These are phyloP conservation scores for Kodamaea derodonti DNA, from an alignment of 1,139 yeast genomes.

Conservation along the genomic window DNA sequence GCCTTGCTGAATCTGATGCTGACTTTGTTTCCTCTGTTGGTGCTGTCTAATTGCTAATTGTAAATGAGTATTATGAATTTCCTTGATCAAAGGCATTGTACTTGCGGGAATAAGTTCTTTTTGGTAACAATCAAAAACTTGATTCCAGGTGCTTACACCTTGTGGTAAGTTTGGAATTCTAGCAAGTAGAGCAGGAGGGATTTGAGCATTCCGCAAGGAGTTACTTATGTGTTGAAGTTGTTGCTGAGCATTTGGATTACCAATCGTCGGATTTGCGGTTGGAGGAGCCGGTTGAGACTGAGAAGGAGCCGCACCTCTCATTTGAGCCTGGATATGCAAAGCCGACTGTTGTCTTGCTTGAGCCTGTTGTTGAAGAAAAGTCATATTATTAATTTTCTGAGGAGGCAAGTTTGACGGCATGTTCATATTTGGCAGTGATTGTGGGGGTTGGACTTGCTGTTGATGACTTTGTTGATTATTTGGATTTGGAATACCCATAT, in stretches of 20 bases:
- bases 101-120: conserved; percentile 55
- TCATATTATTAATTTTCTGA: conserved; percentile 15
- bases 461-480: conserved; percentile 10
- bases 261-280: not conserved
- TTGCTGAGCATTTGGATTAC: conserved; percentile 15
- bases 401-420: conserved; percentile 15
- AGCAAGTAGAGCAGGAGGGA: conserved; percentile 69
- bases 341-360: conserved; percentile 46
- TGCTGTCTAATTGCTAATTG: conserved; percentile 39
- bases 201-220: conserved; percentile 51
- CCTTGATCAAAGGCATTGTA: conserved; percentile 53
- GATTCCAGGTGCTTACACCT: conserved; percentile 81
- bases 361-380: conserved; percentile 47
- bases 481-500: conserved; percentile 11
- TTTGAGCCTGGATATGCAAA: conserved; percentile 33
- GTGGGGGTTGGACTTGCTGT: conserved; percentile 5
- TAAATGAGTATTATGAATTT: conserved; percentile 57
- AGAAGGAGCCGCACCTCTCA: conserved; percentile 12
- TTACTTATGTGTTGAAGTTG: conserved; percentile 36
- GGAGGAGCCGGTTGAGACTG: conserved; percentile 3
- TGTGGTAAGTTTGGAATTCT: conserved; percentile 79
- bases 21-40: conserved; percentile 19
- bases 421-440: conserved; percentile 10
- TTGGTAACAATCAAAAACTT: conserved; percentile 66
- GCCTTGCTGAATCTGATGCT: no score